A percentile compares a stretch with the other conserved stretches of the same genome.
Conservation (phyloP, 1,139 yeast genomes). For the Geotrichum histeridarum region DNA sequence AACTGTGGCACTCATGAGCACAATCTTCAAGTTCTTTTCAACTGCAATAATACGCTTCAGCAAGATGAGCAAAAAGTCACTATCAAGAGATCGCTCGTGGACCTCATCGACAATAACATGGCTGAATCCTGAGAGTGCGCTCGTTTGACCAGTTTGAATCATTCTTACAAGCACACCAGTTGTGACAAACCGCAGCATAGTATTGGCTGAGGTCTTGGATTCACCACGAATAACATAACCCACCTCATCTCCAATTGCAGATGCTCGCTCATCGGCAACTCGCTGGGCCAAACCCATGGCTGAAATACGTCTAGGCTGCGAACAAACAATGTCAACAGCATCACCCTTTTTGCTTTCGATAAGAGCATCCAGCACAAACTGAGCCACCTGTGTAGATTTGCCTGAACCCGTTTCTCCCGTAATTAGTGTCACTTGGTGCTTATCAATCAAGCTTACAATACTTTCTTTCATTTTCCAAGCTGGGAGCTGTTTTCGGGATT, state of each 20-base stretch:
- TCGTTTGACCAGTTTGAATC: conserved; percentile 49
- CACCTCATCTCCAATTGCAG: conserved; percentile 65
- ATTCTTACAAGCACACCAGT: conserved; percentile 88
- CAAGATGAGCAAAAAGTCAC: conserved; percentile 76
- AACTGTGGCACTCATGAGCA: conserved; percentile 94
- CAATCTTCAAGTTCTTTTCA: conserved; percentile 51
- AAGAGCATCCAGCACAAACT: conserved; percentile 67
- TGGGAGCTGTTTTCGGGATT: conserved; percentile 56
- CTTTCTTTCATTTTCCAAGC: conserved; percentile 70
- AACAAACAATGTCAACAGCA: conserved; percentile 62
- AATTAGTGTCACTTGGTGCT: conserved; percentile 63
- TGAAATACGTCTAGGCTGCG: conserved; percentile 94
- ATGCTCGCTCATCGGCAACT: conserved; percentile 76
- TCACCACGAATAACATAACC: conserved; percentile 93
- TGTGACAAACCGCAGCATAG: conserved; percentile 80
- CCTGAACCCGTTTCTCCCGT: conserved; percentile 99
- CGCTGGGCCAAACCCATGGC: conserved; percentile 93
- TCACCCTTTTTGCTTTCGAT: conserved; percentile 41
- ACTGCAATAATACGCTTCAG: conserved; percentile 51
- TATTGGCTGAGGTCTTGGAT: conserved; percentile 54
- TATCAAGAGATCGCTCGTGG: conserved; percentile 89
- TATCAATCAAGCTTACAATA: conserved; percentile 52
- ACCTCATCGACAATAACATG: conserved; percentile 90
- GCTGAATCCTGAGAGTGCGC: conserved; percentile 49
- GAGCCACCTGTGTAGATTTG: conserved; percentile 88